Base-by-base conservation (phyloP, 495 filamentous ascomycete species). In the Penicillium arizonense region DNA sequence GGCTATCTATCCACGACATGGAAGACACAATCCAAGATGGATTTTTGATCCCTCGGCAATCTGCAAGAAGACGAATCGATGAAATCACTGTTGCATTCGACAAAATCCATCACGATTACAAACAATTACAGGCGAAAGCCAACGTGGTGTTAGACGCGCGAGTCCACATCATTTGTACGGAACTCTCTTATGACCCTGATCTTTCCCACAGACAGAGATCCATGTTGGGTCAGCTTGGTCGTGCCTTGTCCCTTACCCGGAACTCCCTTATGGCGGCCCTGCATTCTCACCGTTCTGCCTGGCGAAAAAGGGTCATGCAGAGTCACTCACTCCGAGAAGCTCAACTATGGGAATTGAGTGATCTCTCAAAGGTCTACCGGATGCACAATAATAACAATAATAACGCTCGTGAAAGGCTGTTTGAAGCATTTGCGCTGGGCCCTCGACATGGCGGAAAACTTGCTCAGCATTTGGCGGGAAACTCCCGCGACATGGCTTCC, bases 51-150 rank as follows among this genome's bases (percentile, higher is more conserved):
- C 60, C 67, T 39, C 63, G 64, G 36, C 3, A 52, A 12, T 46
- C 54, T 39, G 67, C 67, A 9, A 52, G 63, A 34, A 47, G 11
- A 30, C 13, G 52, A 5, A 44, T 65, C 20, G 49, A 63, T 32
- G 6, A 7, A 0, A 34, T 65, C 16, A 21, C 57, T 3, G 13
- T 32, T 21, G n/a, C 38, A 23, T 8, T 38, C 5, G n/a, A 35
- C 10, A 18, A 41, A 7, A 14, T 28, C 5, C 3, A 24, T 4
- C 5, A 34, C 10, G 32, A 57, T 16, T 59, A 60, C 23, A 7
- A 1, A 0, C 12, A 30, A 5, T 33, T 61, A 12, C 51, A 54
- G 44, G 21, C 33, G 9, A 52, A 55, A 16, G 35, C 23, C 8
- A 14, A 7, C 4, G 14, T 9, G 12, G 47, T 40, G 12, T 24